Evolutionary conservation across 2,329 filamentous ascomycete genomes (phyloP), one percentile per base, ranked within the genome.

Genomic region (Penicillium sp.): DNA sequence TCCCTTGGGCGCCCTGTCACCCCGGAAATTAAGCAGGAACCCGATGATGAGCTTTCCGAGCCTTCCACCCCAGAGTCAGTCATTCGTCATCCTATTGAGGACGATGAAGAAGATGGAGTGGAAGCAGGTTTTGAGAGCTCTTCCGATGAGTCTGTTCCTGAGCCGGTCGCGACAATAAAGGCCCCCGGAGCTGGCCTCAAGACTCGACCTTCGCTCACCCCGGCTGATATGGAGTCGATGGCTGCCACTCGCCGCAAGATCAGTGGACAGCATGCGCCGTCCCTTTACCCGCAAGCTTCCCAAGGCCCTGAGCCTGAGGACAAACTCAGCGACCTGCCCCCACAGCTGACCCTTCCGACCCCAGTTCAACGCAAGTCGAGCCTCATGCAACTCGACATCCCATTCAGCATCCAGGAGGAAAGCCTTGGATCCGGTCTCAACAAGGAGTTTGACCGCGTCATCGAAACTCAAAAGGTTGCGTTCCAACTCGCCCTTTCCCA

Each of bases 381-480:
- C 69, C 82, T 89, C 58, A 85, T 89, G 68, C 86, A 88, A 60
- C 80, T 89, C 40, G 90, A 93, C 61, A 78, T 96, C 53, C 88
- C 89, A 6, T 73, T 94, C 56, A 83, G 89, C 54, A 72, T 75
- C 27, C 74, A 75, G 39, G 75, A 80, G 38, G 89, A 91, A 50
- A 67, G 68, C 62, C 78, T 93, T 45, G 87, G 87, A 51, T 83
- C 95, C 53, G 91, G 89, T 54, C 79, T 97, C 37, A 89, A 95
- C 61, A 81, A 87, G 61, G 93, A 96, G 66, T 96, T 97, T 69
- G 89, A 97, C 62, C 82, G 91, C 50, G 87, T 97, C 46, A 94
- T 97, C 61, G 89, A 96, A 73, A 80, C 85, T 66, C 90, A 96
- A 86, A 97, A 97, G 89, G 90, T 96, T 78, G 75, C 76, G 73